These are phyloP conservation scores for Penicillium sp. DNA, from an alignment of 2,329 filamentous ascomycete species.

Conservation along the genomic window DNA sequence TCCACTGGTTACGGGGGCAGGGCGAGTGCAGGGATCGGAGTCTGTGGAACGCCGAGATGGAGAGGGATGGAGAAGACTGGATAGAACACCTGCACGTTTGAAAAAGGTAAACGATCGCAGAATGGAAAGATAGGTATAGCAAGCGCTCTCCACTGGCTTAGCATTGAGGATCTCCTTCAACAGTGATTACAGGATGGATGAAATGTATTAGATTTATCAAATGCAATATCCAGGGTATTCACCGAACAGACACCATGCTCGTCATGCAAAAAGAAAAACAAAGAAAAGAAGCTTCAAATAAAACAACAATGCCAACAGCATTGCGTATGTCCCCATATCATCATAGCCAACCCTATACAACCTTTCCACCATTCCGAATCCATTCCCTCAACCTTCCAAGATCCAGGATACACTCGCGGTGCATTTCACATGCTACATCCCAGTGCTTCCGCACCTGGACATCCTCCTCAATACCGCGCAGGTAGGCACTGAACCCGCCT, in stretches of 20 bases:
- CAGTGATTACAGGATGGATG: background rate
- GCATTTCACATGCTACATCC: conserved; percentile 48
- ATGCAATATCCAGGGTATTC: conserved; percentile 8
- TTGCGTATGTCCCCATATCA: background rate
- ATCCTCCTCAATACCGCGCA: conserved; percentile 48
- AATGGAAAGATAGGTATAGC: too few species aligned
- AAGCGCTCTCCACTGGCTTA: too few species aligned
- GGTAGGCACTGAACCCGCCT: conserved; percentile 46
- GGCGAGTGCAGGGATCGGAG: too few species aligned
- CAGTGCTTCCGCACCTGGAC: conserved; percentile 46
- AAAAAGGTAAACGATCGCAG: too few species aligned
- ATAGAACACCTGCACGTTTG: too few species aligned
- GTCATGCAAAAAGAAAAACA: conserved; percentile 1
- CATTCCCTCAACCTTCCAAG: conserved; percentile 41
- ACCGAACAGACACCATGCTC: background rate
- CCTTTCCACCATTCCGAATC: conserved; percentile 35
- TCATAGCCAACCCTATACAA: conserved; percentile 12
- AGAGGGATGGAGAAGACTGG: too few species aligned
- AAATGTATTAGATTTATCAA: conserved; percentile 1
- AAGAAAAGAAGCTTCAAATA: background rate
- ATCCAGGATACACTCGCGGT: conserved; percentile 43
- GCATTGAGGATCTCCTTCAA: too few species aligned
- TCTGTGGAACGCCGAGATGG: too few species aligned
- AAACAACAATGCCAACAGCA: background rate
- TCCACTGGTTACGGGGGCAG: too few species aligned